Conservation (phyloP, 305 asterid genomes). For the Ilex paraguariensis region DNA sequence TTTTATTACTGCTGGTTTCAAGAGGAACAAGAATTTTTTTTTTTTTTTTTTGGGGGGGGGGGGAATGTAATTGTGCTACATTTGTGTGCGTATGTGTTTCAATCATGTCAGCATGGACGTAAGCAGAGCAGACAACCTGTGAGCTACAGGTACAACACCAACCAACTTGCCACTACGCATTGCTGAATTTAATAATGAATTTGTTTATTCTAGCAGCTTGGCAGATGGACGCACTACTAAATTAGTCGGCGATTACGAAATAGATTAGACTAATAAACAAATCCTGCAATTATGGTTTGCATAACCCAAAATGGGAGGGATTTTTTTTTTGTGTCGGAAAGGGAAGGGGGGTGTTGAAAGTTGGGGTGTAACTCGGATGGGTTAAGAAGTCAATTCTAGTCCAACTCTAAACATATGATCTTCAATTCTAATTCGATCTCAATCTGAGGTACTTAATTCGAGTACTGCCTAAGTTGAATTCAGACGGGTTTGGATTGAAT, state of each 20-base stretch:
- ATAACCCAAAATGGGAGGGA: neutral
- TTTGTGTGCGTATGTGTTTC: neutral
- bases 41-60: too few relatives aligned
- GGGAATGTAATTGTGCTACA: too few relatives aligned
- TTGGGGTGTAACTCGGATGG: too few relatives aligned
- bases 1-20: too few relatives aligned
- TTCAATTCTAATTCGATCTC: neutral
- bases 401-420: neutral
- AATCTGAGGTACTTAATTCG: too few relatives aligned
- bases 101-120: neutral
- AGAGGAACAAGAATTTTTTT: too few relatives aligned
- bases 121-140: neutral
- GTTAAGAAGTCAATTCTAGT: too few relatives aligned
- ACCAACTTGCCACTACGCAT: neutral
- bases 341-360: too few relatives aligned
- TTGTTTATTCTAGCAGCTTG: neutral
- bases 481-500: too few relatives aligned
- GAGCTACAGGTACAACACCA: neutral
- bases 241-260: neutral
- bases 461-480: too few relatives aligned
- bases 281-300: neutral
- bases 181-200: neutral
- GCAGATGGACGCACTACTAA: neutral
- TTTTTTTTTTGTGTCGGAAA: too few relatives aligned
- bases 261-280: neutral